A percentile compares a stretch with the other conserved stretches of the same genome.
Conservation (phyloP, 108 stramenopile genomes). For the Mediolabrus comicus region DNA sequence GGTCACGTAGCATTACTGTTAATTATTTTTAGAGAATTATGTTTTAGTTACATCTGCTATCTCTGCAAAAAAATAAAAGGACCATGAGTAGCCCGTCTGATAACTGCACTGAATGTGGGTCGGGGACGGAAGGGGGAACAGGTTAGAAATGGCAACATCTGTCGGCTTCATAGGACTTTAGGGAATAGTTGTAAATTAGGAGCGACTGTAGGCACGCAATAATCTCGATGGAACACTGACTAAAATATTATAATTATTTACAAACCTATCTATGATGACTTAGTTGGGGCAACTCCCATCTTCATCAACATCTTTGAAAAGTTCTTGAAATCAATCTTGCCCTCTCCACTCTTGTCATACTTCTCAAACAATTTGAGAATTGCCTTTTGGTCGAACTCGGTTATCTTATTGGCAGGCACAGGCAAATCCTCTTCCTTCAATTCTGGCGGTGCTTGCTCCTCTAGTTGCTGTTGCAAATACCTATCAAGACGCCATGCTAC, state of each 20-base stretch:
- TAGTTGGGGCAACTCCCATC: constrained; percentile 89
- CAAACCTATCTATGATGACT: constrained; percentile 16
- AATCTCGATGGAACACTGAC: not conserved
- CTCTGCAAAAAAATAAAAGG: no score
- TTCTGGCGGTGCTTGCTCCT: constrained; percentile 76
- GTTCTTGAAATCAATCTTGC: constrained; percentile 86
- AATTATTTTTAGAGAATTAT: no score
- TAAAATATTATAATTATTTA: not conserved
- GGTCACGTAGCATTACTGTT: not conserved
- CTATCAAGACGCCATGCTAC: constrained; percentile 90
- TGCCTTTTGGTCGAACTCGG: constrained; percentile 80
- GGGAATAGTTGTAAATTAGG: no score
- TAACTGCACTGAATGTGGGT: no score
- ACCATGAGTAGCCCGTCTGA: no score
- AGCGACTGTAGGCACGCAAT: no score
- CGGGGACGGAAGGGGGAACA: no score
- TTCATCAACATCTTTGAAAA: constrained; percentile 91
- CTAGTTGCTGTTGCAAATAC: constrained; percentile 76
- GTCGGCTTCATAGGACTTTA: no score
- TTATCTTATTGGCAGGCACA: constrained; percentile 61
- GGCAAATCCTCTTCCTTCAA: constrained; percentile 74
- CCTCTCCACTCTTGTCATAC: constrained; percentile 89
- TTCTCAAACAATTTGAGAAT: constrained; percentile 80
- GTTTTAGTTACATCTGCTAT: no score
- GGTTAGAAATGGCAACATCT: no score